Conservation (phyloP, 805 yeast genomes). For the Wickerhamomyces subpelliculosus region DNA sequence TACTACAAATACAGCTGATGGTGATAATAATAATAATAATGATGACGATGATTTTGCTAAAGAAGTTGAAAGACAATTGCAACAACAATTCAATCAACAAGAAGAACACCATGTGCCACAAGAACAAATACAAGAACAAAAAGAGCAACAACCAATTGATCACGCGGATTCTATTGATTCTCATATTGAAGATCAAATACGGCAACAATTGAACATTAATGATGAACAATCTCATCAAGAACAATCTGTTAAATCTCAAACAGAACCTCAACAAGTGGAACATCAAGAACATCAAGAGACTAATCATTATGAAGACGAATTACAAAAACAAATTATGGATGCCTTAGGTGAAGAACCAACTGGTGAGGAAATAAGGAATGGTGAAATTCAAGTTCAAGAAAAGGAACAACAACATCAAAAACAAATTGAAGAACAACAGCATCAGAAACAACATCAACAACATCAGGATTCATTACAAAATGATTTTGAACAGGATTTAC, state of each 20-base stretch:
- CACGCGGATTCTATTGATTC: not conserved
- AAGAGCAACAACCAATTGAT: not conserved
- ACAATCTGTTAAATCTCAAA: not conserved
- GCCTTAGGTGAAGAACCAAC: no score
- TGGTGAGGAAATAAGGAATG: conserved; percentile 2
- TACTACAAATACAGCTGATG: no score
- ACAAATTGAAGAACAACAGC: not conserved
- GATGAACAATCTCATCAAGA: not conserved
- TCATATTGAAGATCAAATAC: conserved; percentile 2
- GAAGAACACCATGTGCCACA: not conserved
- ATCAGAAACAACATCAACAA: not conserved
- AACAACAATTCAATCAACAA: conserved; percentile 11
- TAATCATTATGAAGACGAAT: conserved; percentile 14
- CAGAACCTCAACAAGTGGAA: not conserved
- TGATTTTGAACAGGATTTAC: conserved; percentile 16
- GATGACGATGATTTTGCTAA: conserved; percentile 22
- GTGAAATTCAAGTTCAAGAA: no score
- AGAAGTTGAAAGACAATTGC: conserved; percentile 20
- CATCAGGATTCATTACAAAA: conserved; percentile 3
- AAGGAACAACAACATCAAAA: no score
- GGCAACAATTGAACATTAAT: conserved; percentile 4
- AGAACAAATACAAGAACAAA: not conserved
- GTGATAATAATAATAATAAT: conserved; percentile 2
- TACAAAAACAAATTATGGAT: conserved; percentile 19
- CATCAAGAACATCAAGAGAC: not conserved